These are phyloP conservation scores for Geotrichum histeridarum DNA, from an alignment of 1,139 yeast genomes.

Conservation along the genomic window DNA sequence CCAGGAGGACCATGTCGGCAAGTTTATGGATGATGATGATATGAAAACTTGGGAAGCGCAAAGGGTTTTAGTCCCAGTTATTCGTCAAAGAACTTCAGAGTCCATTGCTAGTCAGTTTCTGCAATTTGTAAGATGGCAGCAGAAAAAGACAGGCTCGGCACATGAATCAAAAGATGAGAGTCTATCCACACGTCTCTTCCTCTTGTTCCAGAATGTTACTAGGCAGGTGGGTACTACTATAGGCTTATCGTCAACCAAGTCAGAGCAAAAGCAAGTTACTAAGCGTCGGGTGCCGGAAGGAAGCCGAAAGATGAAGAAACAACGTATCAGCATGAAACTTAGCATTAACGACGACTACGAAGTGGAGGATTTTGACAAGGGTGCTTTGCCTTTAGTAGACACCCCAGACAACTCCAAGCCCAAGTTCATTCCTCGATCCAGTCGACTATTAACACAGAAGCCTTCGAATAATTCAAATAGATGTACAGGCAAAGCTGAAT, in stretches of 20 bases:
- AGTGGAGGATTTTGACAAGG: not conserved
- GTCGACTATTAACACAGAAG: constrained; percentile 1
- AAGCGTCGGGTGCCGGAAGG: not conserved
- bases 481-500: not conserved
- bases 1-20: not conserved
- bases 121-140: constrained; percentile 5
- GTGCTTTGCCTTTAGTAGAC: not conserved
- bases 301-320: constrained; percentile 1
- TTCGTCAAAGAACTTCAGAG: not conserved
- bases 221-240: not conserved
- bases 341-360: constrained; percentile 6
- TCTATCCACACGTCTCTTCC: not conserved
- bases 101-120: constrained; percentile 3
- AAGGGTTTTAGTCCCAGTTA: constrained; percentile 2
- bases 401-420: not conserved
- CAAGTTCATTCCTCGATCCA: constrained; percentile 5
- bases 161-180: not conserved
- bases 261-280: no score
- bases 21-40: constrained; percentile 9
- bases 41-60: constrained; percentile 3
- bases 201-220: not conserved
- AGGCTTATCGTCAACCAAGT: not conserved
- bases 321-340: not conserved
- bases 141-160: not conserved
- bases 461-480: not conserved